phyloP scores from a whole-genome alignment of 208 protist species.

The Trypanosoma conorhini region DNA sequence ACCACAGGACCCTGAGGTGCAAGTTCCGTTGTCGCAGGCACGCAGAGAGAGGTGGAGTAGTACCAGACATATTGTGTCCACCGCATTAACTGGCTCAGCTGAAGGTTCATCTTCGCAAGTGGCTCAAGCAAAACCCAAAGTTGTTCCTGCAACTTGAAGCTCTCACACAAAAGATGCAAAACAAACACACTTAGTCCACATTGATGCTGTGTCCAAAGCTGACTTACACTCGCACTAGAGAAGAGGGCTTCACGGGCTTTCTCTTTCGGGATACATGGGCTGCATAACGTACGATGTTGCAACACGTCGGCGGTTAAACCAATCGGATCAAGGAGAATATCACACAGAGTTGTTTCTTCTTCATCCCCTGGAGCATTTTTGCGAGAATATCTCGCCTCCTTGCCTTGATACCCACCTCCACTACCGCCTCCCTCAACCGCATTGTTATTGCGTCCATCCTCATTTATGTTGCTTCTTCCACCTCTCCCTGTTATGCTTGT shows the following conservation, averaged over 20 bases:
- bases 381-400: background rate
- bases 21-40: conserved; percentile 15
- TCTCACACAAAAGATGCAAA: conserved; percentile 71
- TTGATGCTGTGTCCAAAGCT: conserved; percentile 39
- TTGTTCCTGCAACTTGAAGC: conserved; percentile 58
- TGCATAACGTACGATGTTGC: background rate
- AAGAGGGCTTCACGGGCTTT: background rate
- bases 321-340: conserved; percentile 29
- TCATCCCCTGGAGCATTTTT: background rate
- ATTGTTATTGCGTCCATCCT: conserved; percentile 3
- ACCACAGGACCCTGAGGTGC: background rate
- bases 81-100: conserved; percentile 37
- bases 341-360: conserved; percentile 18
- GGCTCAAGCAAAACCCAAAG: conserved; percentile 54
- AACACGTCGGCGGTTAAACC: conserved; percentile 20
- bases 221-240: background rate
- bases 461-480: conserved; percentile 1
- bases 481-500: conserved; percentile 21
- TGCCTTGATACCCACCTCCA: background rate
- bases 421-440: background rate
- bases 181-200: conserved; percentile 45
- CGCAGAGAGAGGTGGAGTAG: conserved; percentile 38
- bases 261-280: background rate
- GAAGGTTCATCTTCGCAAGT: conserved; percentile 42
- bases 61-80: conserved; percentile 56